Conservation (phyloP, 768 basidiomycete genomes). For the Galerina marginata region DNA sequence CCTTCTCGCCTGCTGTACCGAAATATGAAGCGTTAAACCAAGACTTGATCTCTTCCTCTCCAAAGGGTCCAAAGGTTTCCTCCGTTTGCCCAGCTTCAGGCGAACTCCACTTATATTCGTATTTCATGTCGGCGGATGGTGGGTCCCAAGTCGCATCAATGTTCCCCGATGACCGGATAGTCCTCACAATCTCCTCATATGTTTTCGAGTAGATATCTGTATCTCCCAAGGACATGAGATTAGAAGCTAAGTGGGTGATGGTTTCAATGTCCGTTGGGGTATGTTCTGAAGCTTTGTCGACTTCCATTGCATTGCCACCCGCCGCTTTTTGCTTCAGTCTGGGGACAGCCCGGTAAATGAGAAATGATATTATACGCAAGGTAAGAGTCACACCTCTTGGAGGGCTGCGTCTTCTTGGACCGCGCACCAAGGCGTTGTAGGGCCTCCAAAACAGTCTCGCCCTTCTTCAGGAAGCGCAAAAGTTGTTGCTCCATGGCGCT, state of each 20-base stretch:
- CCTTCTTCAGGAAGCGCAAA: conserved; percentile 78
- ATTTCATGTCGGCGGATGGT: conserved; percentile 75
- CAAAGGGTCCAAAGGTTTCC: conserved; percentile 79
- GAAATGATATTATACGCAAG: background rate
- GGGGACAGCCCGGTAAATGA: conserved; percentile 2
- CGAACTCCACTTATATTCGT: conserved; percentile 83
- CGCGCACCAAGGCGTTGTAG: conserved; percentile 81
- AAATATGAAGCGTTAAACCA: conserved; percentile 88
- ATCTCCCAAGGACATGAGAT: conserved; percentile 85
- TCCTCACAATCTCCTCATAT: conserved; percentile 83
- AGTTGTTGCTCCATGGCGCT: conserved; percentile 68
- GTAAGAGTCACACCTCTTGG: conserved; percentile 34
- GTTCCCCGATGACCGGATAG: conserved; percentile 71
- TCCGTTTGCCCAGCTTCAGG: conserved; percentile 50
- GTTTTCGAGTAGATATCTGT: conserved; percentile 85
- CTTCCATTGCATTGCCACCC: conserved; percentile 46
- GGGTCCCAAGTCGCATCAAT: conserved; percentile 77
- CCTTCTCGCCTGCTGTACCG: conserved; percentile 76
- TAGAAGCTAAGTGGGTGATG: conserved; percentile 88
- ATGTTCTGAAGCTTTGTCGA: conserved; percentile 49
- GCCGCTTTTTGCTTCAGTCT: conserved; percentile 36
- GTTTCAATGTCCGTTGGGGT: conserved; percentile 66
- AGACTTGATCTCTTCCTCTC: conserved; percentile 75
- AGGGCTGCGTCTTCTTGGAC: conserved; percentile 42
- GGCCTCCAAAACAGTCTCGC: conserved; percentile 90